Evolutionary conservation across 148 eudicot species (phyloP), one percentile per base, ranked within the genome.

Genomic region (Chenopodium formosanum): DNA sequence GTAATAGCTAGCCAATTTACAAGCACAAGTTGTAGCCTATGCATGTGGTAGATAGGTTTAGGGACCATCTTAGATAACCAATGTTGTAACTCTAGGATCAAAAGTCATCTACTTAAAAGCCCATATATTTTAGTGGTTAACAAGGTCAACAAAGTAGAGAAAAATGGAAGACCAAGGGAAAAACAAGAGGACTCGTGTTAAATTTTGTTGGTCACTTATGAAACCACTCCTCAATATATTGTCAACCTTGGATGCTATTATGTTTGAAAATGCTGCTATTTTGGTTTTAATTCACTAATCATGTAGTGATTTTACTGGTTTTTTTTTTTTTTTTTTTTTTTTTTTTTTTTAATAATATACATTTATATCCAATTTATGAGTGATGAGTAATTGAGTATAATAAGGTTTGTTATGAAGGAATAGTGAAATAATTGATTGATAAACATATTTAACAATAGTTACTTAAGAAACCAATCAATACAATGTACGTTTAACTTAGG

Each of bases 41-140:
- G 14, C 17, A 34, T 20, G 73, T 20, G 60, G 76, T 74, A 48
- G 47, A 12, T 56, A 56, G 62, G 25, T 66, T 78, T 31, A 25
- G 64, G 74, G 81, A 78, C 81, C 81, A 52, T 67, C 64, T 17
- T 70, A 78, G 19, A 4, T 34, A 16, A 1, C 14, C 23, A 32
- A 4, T 69, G 1, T 16, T 32, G 29, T 8, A 27, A n/a, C 66
- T 20, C 25, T n/a, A 20, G 27, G 25, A 5, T 22, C 6, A 1
- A n/a, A 7, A 20, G 66, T 7, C 9, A 7, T 63, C 9, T 20
- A 7, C 29, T 20, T 1, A 63, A 63, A 22, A 63, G 0, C 9
- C 23, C 66, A 7, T 63, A 19, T 20, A 63, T 22, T 63, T 22
- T 63, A 3, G 17, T n/a, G 31, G 25, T 13, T 13, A 65, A 20